Percentiles rank a stretch among this genome's conserved stretches.
Evolutionary conservation across 495 filamentous ascomycete genomes (phyloP).

Genomic region (Aspergillus panamensis): DNA sequence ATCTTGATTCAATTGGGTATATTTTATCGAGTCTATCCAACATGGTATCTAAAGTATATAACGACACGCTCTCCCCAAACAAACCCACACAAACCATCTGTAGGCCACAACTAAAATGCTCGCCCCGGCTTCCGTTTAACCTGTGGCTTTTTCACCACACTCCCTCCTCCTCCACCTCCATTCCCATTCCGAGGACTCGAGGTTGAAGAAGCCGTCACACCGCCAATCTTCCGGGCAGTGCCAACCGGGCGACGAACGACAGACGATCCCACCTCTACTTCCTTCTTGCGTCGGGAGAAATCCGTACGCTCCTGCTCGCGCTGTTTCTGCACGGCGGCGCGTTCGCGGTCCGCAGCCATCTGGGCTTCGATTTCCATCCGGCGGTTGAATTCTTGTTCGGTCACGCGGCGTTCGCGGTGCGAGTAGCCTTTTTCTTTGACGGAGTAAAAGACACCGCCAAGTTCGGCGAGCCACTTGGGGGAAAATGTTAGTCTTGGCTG

Average conservation of each 20-base stretch:
- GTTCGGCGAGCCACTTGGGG: conserved; percentile 82
- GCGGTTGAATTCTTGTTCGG: conserved; percentile 89
- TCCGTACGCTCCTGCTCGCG: conserved; percentile 42
- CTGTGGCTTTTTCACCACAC: conserved; percentile 59
- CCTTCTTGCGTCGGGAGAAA: conserved; percentile 32
- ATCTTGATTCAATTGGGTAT: no score
- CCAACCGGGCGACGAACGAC: conserved; percentile 40
- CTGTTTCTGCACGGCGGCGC: conserved; percentile 55
- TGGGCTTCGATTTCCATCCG: conserved; percentile 94
- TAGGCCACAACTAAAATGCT: conserved; percentile 41
- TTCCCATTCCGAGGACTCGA: conserved; percentile 13
- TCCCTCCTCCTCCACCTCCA: conserved; percentile 28
- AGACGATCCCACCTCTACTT: conserved; percentile 38
- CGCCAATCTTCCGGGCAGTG: conserved; percentile 39
- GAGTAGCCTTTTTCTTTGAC: conserved; percentile 98
- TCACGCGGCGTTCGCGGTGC: conserved; percentile 80
- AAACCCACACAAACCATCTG: no score
- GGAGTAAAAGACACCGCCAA: conserved; percentile 98
- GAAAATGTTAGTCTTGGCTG: conserved; percentile 9
- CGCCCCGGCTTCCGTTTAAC: conserved; percentile 53
- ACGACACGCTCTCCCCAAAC: no score
- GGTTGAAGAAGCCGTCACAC: conserved; percentile 35
- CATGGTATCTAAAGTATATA: no score
- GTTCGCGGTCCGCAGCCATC: conserved; percentile 83
- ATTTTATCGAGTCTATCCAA: no score